Evolutionary conservation across 768 basidiomycete species (phyloP).

Genomic region (Rhizopogon salebrosus): DNA sequence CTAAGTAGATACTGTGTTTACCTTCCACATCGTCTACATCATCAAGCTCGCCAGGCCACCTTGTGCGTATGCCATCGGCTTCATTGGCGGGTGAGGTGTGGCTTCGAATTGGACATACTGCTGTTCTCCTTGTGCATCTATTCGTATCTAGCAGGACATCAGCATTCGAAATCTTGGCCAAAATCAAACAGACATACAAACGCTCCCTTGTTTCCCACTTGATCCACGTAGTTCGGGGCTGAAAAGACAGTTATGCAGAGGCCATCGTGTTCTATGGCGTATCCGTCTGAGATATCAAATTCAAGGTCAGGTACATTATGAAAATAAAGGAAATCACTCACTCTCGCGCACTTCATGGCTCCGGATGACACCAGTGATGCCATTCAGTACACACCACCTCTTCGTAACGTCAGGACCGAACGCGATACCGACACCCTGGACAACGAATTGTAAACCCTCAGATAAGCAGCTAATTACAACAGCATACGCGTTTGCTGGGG

Average conservation of each 20-base stretch:
- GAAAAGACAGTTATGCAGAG: slow-evolving; percentile 94
- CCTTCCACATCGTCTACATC: slow-evolving; percentile 40
- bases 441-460: slow-evolving; percentile 10
- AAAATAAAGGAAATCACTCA: slow-evolving; percentile 25
- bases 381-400: slow-evolving; percentile 83
- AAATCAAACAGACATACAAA: slow-evolving; percentile 50
- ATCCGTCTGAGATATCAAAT: slow-evolving; percentile 57
- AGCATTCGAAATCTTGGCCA: slow-evolving; percentile 2
- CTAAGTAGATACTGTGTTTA: neutral
- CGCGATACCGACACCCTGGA: slow-evolving; percentile 86
- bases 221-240: slow-evolving; percentile 94
- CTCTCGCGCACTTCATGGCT: slow-evolving; percentile 96
- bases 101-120: slow-evolving; percentile 83
- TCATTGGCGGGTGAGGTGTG: slow-evolving; percentile 81
- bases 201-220: slow-evolving; percentile 87
- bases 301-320: slow-evolving; percentile 2
- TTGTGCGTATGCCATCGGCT: slow-evolving; percentile 87
- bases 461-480: neutral
- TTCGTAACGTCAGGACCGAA: slow-evolving; percentile 95
- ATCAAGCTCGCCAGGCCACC: slow-evolving; percentile 64
- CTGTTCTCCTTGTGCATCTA: slow-evolving; percentile 70
- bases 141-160: slow-evolving; percentile 55
- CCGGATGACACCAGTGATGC: slow-evolving; percentile 83
- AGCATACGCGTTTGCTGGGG: slow-evolving; percentile 89
- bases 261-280: slow-evolving; percentile 92